Percentiles rank a stretch among this genome's conserved stretches.
These are phyloP conservation scores for Cutaneotrichosporon cavernicola DNA, from an alignment of 1,284 basidiomycete species.

Conservation along the genomic window DNA sequence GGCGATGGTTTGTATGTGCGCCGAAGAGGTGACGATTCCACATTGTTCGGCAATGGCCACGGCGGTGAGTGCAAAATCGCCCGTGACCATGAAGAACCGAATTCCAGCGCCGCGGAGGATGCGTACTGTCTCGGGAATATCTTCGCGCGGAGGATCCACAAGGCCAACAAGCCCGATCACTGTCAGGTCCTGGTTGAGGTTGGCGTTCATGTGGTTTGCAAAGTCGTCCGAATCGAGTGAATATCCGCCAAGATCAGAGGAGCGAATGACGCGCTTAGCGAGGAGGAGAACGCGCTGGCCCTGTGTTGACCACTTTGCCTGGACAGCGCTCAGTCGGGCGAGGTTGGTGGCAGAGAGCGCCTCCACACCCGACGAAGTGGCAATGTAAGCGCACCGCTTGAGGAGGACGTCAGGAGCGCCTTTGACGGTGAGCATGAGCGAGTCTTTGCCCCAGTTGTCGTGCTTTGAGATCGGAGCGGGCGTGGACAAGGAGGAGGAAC, in stretches of 20 bases:
- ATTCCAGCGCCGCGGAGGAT: slow-evolving; percentile 63
- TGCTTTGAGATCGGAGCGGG: slow-evolving; percentile 9
- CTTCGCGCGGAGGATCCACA: slow-evolving; percentile 63
- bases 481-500: background rate
- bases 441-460: slow-evolving; percentile 29
- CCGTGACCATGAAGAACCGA: slow-evolving; percentile 69
- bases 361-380: slow-evolving; percentile 52
- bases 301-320: slow-evolving; percentile 60
- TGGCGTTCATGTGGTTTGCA: slow-evolving; percentile 40
- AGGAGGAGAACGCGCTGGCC: slow-evolving; percentile 64
- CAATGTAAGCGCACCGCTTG: slow-evolving; percentile 55
- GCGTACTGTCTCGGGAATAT: slow-evolving; percentile 60
- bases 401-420: slow-evolving; percentile 64
- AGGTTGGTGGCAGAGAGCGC: slow-evolving; percentile 46
- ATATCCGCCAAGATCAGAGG: slow-evolving; percentile 22
- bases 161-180: slow-evolving; percentile 65
- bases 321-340: slow-evolving; percentile 50
- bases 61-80: slow-evolving; percentile 58
- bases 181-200: slow-evolving; percentile 56
- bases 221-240: slow-evolving; percentile 52
- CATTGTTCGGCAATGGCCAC: slow-evolving; percentile 63
- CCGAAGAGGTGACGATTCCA: slow-evolving; percentile 58
- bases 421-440: slow-evolving; percentile 57
- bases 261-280: slow-evolving; percentile 49
- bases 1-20: slow-evolving; percentile 35